These are phyloP conservation scores for Fusarium piperis DNA, from an alignment of 2,329 filamentous ascomycete species.

Conservation along the genomic window DNA sequence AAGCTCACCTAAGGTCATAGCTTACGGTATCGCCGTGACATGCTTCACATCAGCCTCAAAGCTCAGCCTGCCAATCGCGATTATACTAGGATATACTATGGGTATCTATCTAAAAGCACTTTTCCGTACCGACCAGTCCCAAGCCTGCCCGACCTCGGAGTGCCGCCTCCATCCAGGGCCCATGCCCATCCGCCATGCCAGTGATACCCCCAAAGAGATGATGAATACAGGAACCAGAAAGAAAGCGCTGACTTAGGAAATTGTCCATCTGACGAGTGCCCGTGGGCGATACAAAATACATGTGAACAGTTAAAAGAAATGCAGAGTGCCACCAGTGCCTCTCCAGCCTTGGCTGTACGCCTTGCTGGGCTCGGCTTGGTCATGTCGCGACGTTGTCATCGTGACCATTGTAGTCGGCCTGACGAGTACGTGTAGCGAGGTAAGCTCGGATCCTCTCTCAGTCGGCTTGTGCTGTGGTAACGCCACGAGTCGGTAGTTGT, in stretches of 20 bases:
- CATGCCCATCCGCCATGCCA: not conserved
- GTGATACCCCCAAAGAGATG: not conserved
- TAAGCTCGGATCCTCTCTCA: not conserved
- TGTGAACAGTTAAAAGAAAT: conserved; percentile 1
- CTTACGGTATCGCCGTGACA: not conserved
- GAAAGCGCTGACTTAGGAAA: not conserved
- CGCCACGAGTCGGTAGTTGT: conserved; percentile 5
- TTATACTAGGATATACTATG: not conserved
- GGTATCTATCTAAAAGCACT: conserved; percentile 3
- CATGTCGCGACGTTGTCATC: not conserved
- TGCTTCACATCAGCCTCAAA: not conserved
- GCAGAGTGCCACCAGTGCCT: not conserved
- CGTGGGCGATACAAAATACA: not conserved
- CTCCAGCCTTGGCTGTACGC: not conserved
- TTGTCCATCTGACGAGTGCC: not conserved
- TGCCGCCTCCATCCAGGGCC: not conserved
- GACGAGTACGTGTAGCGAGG: not conserved
- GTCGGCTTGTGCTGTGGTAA: conserved; percentile 1
- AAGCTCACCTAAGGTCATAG: not conserved
- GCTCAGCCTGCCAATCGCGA: not conserved
- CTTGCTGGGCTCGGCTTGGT: not conserved
- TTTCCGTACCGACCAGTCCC: conserved; percentile 3
- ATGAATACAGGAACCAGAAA: not conserved
- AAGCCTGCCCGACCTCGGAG: not conserved
- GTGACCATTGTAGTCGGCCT: not conserved